Evolutionary conservation across 768 basidiomycete species (phyloP).

Genomic region (Lactifluus volemus): DNA sequence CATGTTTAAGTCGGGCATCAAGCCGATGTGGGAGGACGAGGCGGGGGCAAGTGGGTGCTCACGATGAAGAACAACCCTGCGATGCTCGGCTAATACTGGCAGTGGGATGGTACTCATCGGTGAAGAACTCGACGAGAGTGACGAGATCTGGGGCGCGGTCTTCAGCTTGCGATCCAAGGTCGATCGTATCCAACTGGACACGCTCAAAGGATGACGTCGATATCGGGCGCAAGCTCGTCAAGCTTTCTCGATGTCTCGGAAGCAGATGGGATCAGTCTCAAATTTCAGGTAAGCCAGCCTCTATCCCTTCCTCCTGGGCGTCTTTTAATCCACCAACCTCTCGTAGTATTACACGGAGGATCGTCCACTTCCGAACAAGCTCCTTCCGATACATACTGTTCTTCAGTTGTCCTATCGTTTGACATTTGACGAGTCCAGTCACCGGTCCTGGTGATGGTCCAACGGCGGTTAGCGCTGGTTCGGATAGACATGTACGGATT

Average conservation of each 20-base stretch:
- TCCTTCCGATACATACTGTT: slow-evolving; percentile 66
- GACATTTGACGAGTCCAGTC: slow-evolving; percentile 42
- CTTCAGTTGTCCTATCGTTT: slow-evolving; percentile 60
- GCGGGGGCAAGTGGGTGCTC: too few species aligned
- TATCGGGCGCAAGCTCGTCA: slow-evolving; percentile 76
- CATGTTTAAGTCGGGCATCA: too few species aligned
- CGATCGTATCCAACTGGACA: slow-evolving; percentile 88
- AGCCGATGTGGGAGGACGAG: too few species aligned
- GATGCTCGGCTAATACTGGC: too few species aligned
- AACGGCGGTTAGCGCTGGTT: slow-evolving; percentile 21
- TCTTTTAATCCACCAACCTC: background rate
- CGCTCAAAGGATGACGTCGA: slow-evolving; percentile 80
- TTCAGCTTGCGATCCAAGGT: slow-evolving; percentile 45
- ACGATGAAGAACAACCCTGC: too few species aligned
- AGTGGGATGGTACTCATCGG: too few species aligned
- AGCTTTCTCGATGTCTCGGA: slow-evolving; percentile 78
- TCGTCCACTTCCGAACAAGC: slow-evolving; percentile 71
- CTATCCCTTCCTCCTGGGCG: background rate
- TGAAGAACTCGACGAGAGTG: too few species aligned
- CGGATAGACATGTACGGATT: slow-evolving; percentile 39
- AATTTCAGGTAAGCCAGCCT: slow-evolving; percentile 65
- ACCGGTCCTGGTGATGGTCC: slow-evolving; percentile 23
- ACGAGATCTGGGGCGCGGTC: too few species aligned
- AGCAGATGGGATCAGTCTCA: slow-evolving; percentile 74
- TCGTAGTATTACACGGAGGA: slow-evolving; percentile 81